phyloP scores from a whole-genome alignment of 2,329 filamentous ascomycete genomes.

The Exophiala mesophila region DNA sequence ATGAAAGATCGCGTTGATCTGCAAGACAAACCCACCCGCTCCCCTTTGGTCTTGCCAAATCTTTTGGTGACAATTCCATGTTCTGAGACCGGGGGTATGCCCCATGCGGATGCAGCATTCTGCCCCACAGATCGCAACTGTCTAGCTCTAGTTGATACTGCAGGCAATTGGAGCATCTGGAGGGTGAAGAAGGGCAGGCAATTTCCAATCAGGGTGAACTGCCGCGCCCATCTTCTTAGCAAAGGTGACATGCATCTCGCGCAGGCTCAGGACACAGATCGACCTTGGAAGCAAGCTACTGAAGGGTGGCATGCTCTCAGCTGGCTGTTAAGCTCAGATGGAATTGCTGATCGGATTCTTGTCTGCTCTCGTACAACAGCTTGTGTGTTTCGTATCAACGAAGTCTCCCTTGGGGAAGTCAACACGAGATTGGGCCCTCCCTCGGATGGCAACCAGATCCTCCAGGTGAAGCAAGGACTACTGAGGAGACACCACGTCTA shows the following conservation, averaged over 20 bases:
- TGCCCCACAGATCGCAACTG: slow-evolving; percentile 57
- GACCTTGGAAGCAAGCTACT: slow-evolving; percentile 24
- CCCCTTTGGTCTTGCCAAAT: slow-evolving; percentile 45
- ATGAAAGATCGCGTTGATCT: slow-evolving; percentile 7
- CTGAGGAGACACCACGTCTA: slow-evolving; percentile 42
- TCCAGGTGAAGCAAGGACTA: slow-evolving; percentile 48
- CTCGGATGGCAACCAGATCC: slow-evolving; percentile 47
- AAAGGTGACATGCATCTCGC: slow-evolving; percentile 20
- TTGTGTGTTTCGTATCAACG: slow-evolving; percentile 34
- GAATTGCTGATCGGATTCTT: slow-evolving; percentile 38
- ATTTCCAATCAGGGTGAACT: slow-evolving; percentile 30
- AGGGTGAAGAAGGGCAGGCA: slow-evolving; percentile 35
- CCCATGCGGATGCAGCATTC: slow-evolving; percentile 54
- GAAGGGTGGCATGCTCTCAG: slow-evolving; percentile 43
- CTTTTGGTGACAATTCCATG: slow-evolving; percentile 42
- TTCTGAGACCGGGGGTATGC: slow-evolving; percentile 40
- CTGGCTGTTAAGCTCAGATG: slow-evolving; percentile 34
- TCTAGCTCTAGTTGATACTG: slow-evolving; percentile 51
- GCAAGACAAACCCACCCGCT: slow-evolving; percentile 11
- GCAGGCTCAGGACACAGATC: slow-evolving; percentile 10
- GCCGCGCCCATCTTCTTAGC: slow-evolving; percentile 17
- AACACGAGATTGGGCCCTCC: slow-evolving; percentile 35
- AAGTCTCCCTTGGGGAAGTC: slow-evolving; percentile 26
- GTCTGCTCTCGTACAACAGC: slow-evolving; percentile 47
- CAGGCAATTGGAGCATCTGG: slow-evolving; percentile 52